Evolutionary conservation across 2,329 filamentous ascomycete species (phyloP).

Genomic region (Xylaria sp.): DNA sequence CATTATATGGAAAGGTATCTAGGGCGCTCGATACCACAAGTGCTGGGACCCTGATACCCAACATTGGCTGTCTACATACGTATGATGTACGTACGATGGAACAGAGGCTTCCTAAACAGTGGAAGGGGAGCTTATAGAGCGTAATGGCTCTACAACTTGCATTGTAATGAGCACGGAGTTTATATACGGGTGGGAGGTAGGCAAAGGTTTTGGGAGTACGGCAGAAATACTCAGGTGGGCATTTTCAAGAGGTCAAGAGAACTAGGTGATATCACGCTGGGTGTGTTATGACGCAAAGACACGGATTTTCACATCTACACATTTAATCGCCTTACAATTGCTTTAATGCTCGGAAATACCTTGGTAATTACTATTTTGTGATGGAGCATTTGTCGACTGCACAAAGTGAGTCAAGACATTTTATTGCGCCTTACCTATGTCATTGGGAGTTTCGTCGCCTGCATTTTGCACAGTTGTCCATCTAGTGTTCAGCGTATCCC

Average conservation of each 20-base stretch:
- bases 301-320: background rate
- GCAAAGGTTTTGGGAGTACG: background rate
- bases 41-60: background rate
- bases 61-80: background rate
- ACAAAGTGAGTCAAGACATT: too few relatives aligned
- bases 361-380: conserved; percentile 24
- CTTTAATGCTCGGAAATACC: background rate
- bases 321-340: background rate
- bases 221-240: background rate
- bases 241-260: background rate
- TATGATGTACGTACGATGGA: background rate
- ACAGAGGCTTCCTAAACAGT: background rate
- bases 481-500: too few relatives aligned
- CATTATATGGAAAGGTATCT: background rate
- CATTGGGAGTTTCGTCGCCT: too few relatives aligned
- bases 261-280: background rate
- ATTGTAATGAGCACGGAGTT: conserved; percentile 21
- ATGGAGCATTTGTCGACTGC: background rate
- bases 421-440: too few relatives aligned
- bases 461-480: too few relatives aligned
- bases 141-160: background rate
- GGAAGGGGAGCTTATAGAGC: background rate
- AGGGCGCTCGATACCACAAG: background rate
- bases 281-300: background rate
- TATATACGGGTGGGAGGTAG: conserved; percentile 12